Evolutionary conservation across 2,329 filamentous ascomycete genomes (phyloP), one percentile per base, ranked within the genome.

Genomic region (Aspergillus tanneri): DNA sequence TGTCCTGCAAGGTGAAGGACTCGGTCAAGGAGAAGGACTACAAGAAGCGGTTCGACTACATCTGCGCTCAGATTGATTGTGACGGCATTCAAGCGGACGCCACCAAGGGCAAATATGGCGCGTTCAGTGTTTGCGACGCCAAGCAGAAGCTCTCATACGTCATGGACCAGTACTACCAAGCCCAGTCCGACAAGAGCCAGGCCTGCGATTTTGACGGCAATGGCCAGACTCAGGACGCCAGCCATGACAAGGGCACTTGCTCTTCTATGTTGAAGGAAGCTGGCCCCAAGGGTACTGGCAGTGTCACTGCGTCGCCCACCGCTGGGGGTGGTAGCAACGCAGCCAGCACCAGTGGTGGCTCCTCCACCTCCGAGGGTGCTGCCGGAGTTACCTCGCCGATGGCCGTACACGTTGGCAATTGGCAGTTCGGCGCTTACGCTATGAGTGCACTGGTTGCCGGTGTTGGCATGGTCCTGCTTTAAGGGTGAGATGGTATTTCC

Each of bases 1-100:
- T 95, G 48, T 74, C 76, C 50, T 99, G 93, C 74, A 79, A 80
- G 22, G 82, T 90, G 52, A 75, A 80, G 37, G 70, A 77, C 38
- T 73, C 79, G 55, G 67, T 74, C 41, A 76, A 84, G 45, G 73
- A 82, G 47, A 86, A 83, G 12, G 45, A 55, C 9, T 59, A 53
- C 62, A 81, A 80, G 41, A 73, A 79, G 12, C 80, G 93, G 58
- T 97, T 97, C 71, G 77, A 63, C 52, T 67, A 66, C 50, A 66
- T 77, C 46, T 76, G 73, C 57, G 70, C 70, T 49, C 53, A 58
- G 22, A 59, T 58, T 6, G 60, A 55, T 46, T 73, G 74, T 54
- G 60, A 50, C 16, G 75, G 74, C 46, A 72, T 77, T 50, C 30
- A 34, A 16, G 52, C 60, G 46, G 70, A 77, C 50, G 61, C 60